Evolutionary conservation across 441 rosid species (phyloP).

Genomic region (Pelargonium citronellum): DNA sequence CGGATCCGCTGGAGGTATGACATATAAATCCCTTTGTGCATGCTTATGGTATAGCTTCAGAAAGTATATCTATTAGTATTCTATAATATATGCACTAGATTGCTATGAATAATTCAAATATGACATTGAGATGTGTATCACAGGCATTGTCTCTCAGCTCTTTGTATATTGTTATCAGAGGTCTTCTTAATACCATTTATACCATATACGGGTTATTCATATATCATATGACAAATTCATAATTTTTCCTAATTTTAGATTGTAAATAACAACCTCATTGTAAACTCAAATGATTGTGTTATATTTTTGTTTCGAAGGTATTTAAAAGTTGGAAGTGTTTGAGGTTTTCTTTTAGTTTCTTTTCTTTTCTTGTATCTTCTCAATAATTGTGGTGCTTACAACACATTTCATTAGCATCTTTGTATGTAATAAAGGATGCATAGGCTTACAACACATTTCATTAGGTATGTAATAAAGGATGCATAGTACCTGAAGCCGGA

Average conservation of each 20-base stretch:
- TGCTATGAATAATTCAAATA: not conserved
- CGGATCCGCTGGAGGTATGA: conserved; percentile 76
- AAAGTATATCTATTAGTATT: not conserved
- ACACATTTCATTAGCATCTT: not conserved
- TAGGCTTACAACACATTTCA: too few relatives aligned
- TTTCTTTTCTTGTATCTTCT: not conserved
- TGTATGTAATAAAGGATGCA: too few relatives aligned
- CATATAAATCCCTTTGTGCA: not conserved
- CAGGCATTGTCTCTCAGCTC: not conserved
- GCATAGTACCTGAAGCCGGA: not conserved
- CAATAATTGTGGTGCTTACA: not conserved
- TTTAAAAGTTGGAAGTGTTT: not conserved
- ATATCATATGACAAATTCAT: not conserved
- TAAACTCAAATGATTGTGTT: not conserved
- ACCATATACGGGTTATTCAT: not conserved
- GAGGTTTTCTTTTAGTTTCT: not conserved
- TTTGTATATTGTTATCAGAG: not conserved
- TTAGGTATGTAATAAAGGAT: not conserved
- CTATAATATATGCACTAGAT: not conserved
- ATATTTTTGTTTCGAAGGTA: not conserved
- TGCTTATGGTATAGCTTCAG: not conserved
- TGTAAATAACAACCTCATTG: too few relatives aligned
- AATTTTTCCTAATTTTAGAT: too few relatives aligned
- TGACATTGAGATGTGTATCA: too few relatives aligned
- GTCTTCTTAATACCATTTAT: not conserved